phyloP scores from a whole-genome alignment of 2,329 filamentous ascomycete species.

The Ceratocystis harringtonii region DNA sequence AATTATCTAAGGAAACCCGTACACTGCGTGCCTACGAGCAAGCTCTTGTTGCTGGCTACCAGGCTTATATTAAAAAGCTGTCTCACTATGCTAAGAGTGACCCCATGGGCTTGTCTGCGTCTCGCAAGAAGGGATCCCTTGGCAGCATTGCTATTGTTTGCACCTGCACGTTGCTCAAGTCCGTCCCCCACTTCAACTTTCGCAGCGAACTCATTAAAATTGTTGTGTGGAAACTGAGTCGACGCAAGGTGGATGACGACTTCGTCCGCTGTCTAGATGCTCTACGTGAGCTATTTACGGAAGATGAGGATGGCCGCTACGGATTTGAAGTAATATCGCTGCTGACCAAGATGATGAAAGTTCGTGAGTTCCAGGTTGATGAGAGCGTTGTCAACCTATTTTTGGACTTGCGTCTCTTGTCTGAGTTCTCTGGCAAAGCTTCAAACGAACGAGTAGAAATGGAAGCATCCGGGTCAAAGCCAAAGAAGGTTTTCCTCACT shows the following conservation, averaged over 20 bases:
- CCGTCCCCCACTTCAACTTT: slow-evolving; percentile 96
- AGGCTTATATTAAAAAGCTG: slow-evolving; percentile 66
- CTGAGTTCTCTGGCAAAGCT: slow-evolving; percentile 72
- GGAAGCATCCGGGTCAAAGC: slow-evolving; percentile 40
- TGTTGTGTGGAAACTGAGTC: slow-evolving; percentile 67
- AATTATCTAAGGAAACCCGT: slow-evolving; percentile 83
- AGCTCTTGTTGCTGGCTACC: slow-evolving; percentile 70
- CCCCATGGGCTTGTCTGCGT: slow-evolving; percentile 21
- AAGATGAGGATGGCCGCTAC: slow-evolving; percentile 80
- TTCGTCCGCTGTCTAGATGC: slow-evolving; percentile 65
- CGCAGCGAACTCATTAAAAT: slow-evolving; percentile 77
- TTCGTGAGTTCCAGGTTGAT: slow-evolving; percentile 64
- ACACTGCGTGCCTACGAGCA: slow-evolving; percentile 75
- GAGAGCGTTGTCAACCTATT: slow-evolving; percentile 84
- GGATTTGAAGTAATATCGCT: slow-evolving; percentile 75
- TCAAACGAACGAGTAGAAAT: slow-evolving; percentile 62
- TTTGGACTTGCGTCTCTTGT: slow-evolving; percentile 71
- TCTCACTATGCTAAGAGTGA: slow-evolving; percentile 49
- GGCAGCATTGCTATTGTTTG: slow-evolving; percentile 70
- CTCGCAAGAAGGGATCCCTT: slow-evolving; percentile 31
- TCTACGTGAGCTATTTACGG: slow-evolving; percentile 64
- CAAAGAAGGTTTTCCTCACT: slow-evolving; percentile 72
- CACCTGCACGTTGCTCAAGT: slow-evolving; percentile 61
- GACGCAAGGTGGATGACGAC: slow-evolving; percentile 54
- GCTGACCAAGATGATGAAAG: slow-evolving; percentile 90